phyloP scores from a whole-genome alignment of 208 protist genomes.

The Leishmania major region DNA sequence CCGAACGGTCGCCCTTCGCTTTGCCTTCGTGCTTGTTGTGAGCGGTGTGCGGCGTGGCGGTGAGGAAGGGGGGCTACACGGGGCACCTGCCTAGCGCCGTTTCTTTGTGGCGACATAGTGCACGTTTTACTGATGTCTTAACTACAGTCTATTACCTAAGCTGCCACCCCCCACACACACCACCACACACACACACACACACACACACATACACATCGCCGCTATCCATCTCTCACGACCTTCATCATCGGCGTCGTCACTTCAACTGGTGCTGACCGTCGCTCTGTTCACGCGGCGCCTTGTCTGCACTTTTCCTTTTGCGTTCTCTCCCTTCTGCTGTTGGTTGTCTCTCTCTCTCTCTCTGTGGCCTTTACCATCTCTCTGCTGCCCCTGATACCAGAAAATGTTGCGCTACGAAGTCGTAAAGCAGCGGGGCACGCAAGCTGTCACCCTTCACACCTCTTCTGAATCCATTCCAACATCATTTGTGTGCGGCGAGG shows the following conservation, averaged over 20 bases:
- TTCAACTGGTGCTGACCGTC: not conserved
- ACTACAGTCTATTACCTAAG: not conserved
- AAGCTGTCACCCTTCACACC: constrained; percentile 25
- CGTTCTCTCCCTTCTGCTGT: not conserved
- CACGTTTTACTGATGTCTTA: no score
- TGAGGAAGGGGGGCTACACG: not conserved
- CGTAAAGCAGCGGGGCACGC: constrained; percentile 16
- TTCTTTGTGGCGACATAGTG: not conserved
- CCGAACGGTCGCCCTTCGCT: not conserved
- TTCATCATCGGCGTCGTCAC: not conserved
- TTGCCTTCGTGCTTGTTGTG: not conserved
- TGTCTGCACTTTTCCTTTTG: not conserved
- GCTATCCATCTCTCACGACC: not conserved
- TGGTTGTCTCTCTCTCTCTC: not conserved
- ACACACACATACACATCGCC: no score
- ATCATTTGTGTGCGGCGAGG: constrained; percentile 31
- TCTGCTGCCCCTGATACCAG: not conserved
- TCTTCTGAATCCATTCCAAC: not conserved
- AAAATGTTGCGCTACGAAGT: constrained; percentile 28
- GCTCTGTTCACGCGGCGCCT: not conserved
- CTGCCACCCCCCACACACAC: not conserved
- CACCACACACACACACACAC: not conserved
- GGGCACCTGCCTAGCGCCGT: not conserved
- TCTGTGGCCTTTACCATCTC: not conserved
- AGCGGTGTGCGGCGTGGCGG: not conserved